Base-by-base conservation (phyloP, 2,329 filamentous ascomycete species). In the Furcasterigmium furcatum region DNA sequence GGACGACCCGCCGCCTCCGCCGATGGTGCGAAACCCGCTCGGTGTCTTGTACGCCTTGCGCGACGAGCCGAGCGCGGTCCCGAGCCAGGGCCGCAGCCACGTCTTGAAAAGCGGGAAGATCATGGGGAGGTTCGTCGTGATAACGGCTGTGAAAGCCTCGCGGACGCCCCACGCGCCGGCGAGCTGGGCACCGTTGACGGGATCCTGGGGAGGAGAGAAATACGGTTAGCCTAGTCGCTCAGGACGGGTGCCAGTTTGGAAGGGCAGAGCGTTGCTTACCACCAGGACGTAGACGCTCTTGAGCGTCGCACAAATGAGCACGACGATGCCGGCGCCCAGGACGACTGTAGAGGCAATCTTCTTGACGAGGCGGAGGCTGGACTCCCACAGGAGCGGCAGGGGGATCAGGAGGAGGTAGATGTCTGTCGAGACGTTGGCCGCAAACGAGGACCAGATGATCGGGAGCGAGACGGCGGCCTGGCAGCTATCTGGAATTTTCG, bases 371-470 rank as follows among this genome's bases (percentile, higher is more conserved):
- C 56, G 61, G 50, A 72, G 58, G 8, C 51, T 62, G 4, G 66
- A 63, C 43, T 59, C 57, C 62, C 64, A 72, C 1, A 69, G 60
- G 60, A 81, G 76, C 2, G 79, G 78, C 5, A 80, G 63, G 0
- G 79, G 78, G 30, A 83, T 81, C 22, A 71, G 70, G 46, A 83
- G 74, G 9, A 83, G 65, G 51, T 82, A 83, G 1, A 80, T 43
- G 51, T 84, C 80, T 4, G 79, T 84, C 2, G 63, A 52, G 3
- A 80, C 70, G 50, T 82, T 83, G 48, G 76, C 62, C 4, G 68
- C 61, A 25, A 76, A 71, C 2, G 69, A 75, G n/a, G 74, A 68
- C 58, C 73, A 78, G 30, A 79, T 64, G 40, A 78, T 67, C 41
- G 72, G 69, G 14, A 67, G 67, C 1, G 76, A 75, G 10, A 79